phyloP scores from a whole-genome alignment of 306 rosid genomes.

The Cucurbita moschata region DNA sequence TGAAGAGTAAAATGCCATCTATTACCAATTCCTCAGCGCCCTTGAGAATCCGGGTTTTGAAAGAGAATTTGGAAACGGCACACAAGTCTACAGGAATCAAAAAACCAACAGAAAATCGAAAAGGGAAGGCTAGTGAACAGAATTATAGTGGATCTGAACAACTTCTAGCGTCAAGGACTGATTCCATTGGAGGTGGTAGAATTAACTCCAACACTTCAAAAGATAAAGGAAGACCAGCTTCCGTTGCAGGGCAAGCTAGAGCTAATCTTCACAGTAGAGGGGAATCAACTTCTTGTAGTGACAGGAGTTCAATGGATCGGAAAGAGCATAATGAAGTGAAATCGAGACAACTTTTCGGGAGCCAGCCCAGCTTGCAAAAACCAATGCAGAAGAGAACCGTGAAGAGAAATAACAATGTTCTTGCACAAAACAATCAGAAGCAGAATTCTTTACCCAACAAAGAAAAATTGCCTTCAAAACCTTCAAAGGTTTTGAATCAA shows the following conservation, averaged over 20 bases:
- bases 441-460: slow-evolving; percentile 44
- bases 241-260: slow-evolving; percentile 32
- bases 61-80: slow-evolving; percentile 59
- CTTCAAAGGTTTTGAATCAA: slow-evolving; percentile 19
- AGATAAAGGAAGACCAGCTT: slow-evolving; percentile 42
- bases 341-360: slow-evolving; percentile 31
- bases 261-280: slow-evolving; percentile 32
- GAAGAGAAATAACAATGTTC: slow-evolving; percentile 26
- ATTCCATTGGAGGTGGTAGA: slow-evolving; percentile 27
- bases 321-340: slow-evolving; percentile 36
- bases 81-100: slow-evolving; percentile 32
- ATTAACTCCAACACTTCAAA: slow-evolving; percentile 15
- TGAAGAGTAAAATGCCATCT: slow-evolving; percentile 27
- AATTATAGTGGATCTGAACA: slow-evolving; percentile 26
- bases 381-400: slow-evolving; percentile 34
- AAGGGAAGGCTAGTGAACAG: slow-evolving; percentile 23
- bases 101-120: slow-evolving; percentile 19
- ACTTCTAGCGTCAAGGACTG: slow-evolving; percentile 20
- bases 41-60: slow-evolving; percentile 58
- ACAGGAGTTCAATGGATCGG: slow-evolving; percentile 25
- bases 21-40: slow-evolving; percentile 58
- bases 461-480: slow-evolving; percentile 33
- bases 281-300: slow-evolving; percentile 19
- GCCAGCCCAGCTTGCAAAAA: slow-evolving; percentile 26
- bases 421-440: slow-evolving; percentile 65